Evolutionary conservation across 108 stramenopile species (phyloP).

Genomic region (Epithemia pelagica): DNA sequence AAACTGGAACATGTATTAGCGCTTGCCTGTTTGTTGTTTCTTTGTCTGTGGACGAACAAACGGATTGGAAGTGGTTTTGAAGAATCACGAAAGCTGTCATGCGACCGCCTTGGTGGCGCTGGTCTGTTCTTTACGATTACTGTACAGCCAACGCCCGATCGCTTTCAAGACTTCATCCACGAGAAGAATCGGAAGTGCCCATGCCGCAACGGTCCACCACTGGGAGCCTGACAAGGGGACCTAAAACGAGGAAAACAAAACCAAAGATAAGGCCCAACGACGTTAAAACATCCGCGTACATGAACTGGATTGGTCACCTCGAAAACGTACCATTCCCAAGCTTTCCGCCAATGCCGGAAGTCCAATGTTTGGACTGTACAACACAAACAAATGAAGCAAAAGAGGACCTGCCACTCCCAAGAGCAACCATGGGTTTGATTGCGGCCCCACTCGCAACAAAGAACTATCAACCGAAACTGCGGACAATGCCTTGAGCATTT

Average conservation of each 20-base stretch:
- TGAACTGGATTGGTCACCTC: too few species aligned
- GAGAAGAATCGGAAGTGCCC: slow-evolving; percentile 84
- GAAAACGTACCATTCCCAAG: slow-evolving; percentile 74
- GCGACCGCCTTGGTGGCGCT: too few species aligned
- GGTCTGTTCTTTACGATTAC: slow-evolving; percentile 2
- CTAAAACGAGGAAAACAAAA: slow-evolving; percentile 1
- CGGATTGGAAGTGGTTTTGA: too few species aligned
- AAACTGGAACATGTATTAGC: too few species aligned
- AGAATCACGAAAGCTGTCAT: too few species aligned
- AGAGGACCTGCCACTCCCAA: slow-evolving; percentile 87
- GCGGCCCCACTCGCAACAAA: slow-evolving; percentile 81
- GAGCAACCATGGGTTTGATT: slow-evolving; percentile 83
- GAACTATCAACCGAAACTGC: slow-evolving; percentile 94
- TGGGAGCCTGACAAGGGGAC: slow-evolving; percentile 62
- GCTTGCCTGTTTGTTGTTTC: too few species aligned
- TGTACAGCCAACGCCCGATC: slow-evolving; percentile 33
- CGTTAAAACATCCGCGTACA: neutral
- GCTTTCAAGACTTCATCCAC: slow-evolving; percentile 89
- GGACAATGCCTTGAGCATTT: slow-evolving; percentile 93
- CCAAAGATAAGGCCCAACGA: neutral
- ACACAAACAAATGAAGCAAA: slow-evolving; percentile 79
- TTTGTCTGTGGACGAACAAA: too few species aligned
- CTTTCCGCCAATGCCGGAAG: slow-evolving; percentile 69
- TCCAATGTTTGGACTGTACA: slow-evolving; percentile 65
- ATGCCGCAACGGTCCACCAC: slow-evolving; percentile 79